Evolutionary conservation across 1,284 basidiomycete genomes (phyloP).

Genomic region (Ceratobasidium sp.): DNA sequence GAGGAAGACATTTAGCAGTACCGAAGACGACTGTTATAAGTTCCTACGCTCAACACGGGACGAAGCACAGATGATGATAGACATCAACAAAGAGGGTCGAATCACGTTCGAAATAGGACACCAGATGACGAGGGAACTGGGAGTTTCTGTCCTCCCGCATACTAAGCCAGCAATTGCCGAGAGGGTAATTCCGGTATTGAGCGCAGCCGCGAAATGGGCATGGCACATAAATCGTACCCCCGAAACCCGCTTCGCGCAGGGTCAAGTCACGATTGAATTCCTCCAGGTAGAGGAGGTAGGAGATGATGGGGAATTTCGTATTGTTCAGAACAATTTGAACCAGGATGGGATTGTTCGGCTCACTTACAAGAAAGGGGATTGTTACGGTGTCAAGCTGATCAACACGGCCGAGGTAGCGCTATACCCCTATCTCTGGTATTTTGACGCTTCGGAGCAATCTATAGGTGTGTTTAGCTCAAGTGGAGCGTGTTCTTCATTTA

Average conservation of each 20-base stretch:
- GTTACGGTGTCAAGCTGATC: constrained; percentile 12
- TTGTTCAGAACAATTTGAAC: constrained; percentile 1
- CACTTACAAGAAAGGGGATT: background rate
- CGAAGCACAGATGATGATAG: constrained; percentile 16
- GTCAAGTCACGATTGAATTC: constrained; percentile 32
- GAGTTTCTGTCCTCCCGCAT: background rate
- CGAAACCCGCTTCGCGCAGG: background rate
- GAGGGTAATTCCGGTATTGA: background rate
- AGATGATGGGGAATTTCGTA: background rate
- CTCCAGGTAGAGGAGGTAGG: background rate
- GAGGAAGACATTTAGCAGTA: background rate
- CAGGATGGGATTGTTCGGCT: constrained; percentile 7
- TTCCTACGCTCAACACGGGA: too few species aligned
- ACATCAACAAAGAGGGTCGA: background rate
- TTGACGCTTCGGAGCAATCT: constrained; percentile 6
- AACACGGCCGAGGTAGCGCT: constrained; percentile 1
- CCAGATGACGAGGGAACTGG: background rate
- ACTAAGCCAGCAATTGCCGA: background rate
- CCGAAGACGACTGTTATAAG: background rate
- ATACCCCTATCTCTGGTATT: constrained; percentile 30
- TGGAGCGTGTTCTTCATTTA: too few species aligned
- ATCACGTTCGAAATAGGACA: constrained; percentile 24
- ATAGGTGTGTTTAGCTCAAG: background rate
- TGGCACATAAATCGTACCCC: constrained; percentile 28
- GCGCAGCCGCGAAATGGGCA: constrained; percentile 16